Evolutionary conservation across 2,329 filamentous ascomycete genomes (phyloP).

Genomic region (Zasmidium angulare): DNA sequence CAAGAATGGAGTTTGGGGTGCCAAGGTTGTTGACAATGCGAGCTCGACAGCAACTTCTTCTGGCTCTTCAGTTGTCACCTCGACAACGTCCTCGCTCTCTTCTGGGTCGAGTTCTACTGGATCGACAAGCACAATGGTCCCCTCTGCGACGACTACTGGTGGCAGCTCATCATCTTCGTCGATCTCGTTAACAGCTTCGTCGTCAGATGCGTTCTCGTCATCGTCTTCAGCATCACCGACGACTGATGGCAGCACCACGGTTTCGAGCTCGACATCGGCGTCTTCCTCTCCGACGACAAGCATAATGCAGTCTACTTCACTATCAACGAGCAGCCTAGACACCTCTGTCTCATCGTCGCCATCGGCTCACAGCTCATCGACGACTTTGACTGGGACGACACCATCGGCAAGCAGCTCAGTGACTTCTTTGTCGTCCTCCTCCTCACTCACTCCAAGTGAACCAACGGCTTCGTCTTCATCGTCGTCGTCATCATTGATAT

Average conservation of each 20-base stretch:
- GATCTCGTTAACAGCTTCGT: slow-evolving; percentile 1
- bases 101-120: neutral
- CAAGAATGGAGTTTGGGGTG: slow-evolving; percentile 27
- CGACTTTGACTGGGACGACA: too few species aligned
- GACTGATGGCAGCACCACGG: neutral
- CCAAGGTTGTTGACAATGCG: slow-evolving; percentile 24
- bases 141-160: neutral
- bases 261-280: neutral
- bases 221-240: slow-evolving; percentile 1
- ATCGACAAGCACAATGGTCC: neutral
- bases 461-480: too few species aligned
- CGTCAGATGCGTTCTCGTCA: slow-evolving; percentile 12
- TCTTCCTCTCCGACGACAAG: slow-evolving; percentile 9
- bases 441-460: too few species aligned
- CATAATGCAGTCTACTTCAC: neutral
- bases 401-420: too few species aligned
- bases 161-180: neutral
- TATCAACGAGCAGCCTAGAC: neutral
- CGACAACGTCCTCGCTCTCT: neutral
- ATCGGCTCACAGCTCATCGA: too few species aligned
- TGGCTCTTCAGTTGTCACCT: neutral
- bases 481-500: too few species aligned
- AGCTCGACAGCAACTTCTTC: neutral
- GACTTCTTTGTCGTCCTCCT: too few species aligned
- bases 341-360: too few species aligned